These are phyloP conservation scores for Solanum pinnatisectum DNA, from an alignment of 257 asterid species.

Conservation along the genomic window DNA sequence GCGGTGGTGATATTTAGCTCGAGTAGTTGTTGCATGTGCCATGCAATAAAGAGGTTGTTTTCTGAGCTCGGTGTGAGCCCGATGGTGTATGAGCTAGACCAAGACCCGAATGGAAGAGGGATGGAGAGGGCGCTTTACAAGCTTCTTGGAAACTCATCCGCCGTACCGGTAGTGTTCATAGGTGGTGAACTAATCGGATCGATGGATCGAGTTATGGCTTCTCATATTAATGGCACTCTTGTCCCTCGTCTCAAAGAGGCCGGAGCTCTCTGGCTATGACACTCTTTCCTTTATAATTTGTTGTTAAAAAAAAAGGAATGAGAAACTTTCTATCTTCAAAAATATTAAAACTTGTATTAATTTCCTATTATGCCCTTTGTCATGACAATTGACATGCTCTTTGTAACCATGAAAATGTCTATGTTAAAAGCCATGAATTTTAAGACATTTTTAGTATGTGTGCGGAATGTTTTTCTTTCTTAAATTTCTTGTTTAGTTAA, in stretches of 20 bases:
- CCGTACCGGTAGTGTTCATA: slow-evolving; percentile 14
- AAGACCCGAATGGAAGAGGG: slow-evolving; percentile 26
- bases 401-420: background rate
- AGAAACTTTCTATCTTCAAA: background rate
- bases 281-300: background rate
- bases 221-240: slow-evolving; percentile 36
- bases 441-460: background rate
- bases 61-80: slow-evolving; percentile 40
- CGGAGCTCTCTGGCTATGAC: slow-evolving; percentile 31
- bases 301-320: background rate
- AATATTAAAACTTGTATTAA: background rate
- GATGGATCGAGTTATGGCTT: slow-evolving; percentile 39
- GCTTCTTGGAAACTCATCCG: slow-evolving; percentile 20
- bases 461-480: background rate
- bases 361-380: background rate
- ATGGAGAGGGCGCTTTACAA: slow-evolving; percentile 28
- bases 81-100: slow-evolving; percentile 29
- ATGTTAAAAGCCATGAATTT: no score
- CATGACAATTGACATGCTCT: background rate
- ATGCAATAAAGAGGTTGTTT: slow-evolving; percentile 39
- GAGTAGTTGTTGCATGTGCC: slow-evolving; percentile 42
- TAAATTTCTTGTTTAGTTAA: background rate
- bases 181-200: slow-evolving; percentile 38
- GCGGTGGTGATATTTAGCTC: slow-evolving; percentile 42
- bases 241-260: slow-evolving; percentile 36